Evolutionary conservation across 2,329 filamentous ascomycete species (phyloP), one percentile per base, ranked within the genome.

Genomic region (Diplodia scrobiculata): DNA sequence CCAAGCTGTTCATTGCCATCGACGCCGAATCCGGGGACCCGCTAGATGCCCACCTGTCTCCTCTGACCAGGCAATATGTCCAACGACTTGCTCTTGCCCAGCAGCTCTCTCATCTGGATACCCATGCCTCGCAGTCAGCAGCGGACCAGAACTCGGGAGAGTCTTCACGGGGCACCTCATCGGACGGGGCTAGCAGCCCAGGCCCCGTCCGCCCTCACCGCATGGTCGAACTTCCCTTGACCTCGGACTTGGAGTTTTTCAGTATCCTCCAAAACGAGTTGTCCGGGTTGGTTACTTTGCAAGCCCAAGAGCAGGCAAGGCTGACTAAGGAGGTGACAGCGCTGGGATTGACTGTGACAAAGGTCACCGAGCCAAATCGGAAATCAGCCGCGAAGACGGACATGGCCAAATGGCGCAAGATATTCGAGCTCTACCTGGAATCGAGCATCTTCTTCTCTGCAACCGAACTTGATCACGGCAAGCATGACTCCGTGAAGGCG

Each of bases 371-470:
- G 67, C 90, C 90, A 2, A 84, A 84, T 64, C 84, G 86, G 21
- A 83, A 85, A 53, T 86, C 84, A 68, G 87, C 82, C 52, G 10
- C 41, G 11, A 82, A 79, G 63, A 79, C 83, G 52, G 90, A 95
- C 73, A 79, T 96, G 27, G 86, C 87, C 63, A 84, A 84, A 45
- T 96, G 92, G 92, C 86, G 92, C 58, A 84, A 89, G 69, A 88
- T 96, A 69, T 94, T 96, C 72, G 88, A 92, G 67, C 79, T 94
- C 0, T 96, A 96, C 72, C 79, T 93, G 13, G 89, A 95, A 66
- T 89, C 89, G 7, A 86, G 89, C 65, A 83, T 96, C 34, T 96
- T 96, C 79, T 95, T 95, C 75, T 91, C 90, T 1, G 90, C 88
- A 0, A 85, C 86, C 34, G 91, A 96, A 75, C 78, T 79, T 36